phyloP scores from a whole-genome alignment of 306 rosid genomes.

The Crotalaria pallida region DNA sequence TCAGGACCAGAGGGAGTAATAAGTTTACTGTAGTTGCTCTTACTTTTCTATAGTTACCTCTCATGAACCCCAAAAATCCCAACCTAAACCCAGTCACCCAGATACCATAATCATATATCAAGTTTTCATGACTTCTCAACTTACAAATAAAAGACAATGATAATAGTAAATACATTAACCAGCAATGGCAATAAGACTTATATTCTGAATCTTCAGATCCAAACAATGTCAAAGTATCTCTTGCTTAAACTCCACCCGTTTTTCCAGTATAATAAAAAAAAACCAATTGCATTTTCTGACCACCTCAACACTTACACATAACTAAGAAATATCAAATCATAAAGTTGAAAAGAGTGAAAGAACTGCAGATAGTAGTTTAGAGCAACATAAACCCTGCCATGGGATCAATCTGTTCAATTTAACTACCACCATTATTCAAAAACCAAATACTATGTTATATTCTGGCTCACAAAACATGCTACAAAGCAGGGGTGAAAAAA shows the following conservation, averaged over 20 bases:
- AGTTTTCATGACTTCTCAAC: background rate
- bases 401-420: background rate
- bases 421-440: too few relatives aligned
- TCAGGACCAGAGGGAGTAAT: too few relatives aligned
- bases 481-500: too few relatives aligned
- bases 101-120: too few relatives aligned
- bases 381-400: background rate
- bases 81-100: background rate
- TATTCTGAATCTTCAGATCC: background rate
- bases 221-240: background rate
- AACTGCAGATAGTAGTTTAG: background rate
- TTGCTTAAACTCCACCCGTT: too few relatives aligned
- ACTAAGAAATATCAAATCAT: background rate
- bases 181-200: background rate
- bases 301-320: background rate
- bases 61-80: background rate
- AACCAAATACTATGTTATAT: too few relatives aligned
- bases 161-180: background rate
- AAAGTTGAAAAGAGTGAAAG: background rate
- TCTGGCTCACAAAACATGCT: too few relatives aligned
- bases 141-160: background rate
- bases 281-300: too few relatives aligned
- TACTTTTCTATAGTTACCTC: background rate
- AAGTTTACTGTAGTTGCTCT: background rate
- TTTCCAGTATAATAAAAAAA: too few relatives aligned